Base-by-base conservation (phyloP, 805 yeast species). In the Lachancea waltii region DNA sequence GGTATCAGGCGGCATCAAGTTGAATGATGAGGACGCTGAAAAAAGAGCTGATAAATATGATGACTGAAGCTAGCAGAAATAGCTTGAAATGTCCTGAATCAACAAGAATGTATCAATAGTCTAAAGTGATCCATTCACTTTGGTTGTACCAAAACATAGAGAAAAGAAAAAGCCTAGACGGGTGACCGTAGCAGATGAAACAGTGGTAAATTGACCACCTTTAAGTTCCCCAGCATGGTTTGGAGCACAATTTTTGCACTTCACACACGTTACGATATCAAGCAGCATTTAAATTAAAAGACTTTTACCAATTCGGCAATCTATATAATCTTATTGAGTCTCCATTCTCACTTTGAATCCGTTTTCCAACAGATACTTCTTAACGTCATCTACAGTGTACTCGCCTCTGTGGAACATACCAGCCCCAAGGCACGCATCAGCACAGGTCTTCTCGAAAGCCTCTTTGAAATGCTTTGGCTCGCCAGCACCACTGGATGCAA, bases 401-500 rank as follows among this genome's bases (percentile, higher is more conserved):
- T 90, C 97, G 16, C 85, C 89, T 58, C 98, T 73, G 67, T 92
- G 99, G 70, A 92, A 92, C 81, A 92, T 82, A 30, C 99, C 99
- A 3, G 99, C 99, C 26, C 98, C 99, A 28, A 92, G 70, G 13
- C 98, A 97, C 30, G 99, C 99, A 64, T 92, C 98, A 1, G 92
- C 81, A 5, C 73, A 69, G 11, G 97, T 87, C 31, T 80, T 69
- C 32, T 68, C 70, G 55, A 92, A 92, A 2, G 85, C 99, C 47
- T 92, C 86, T 46, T 76, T 77, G 58, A 92, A 92, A 64, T 92
- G 97, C 35, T 69, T 73, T 1, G 99, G 98, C 16, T 67, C 75
- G 36, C 99, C 99, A 5, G 99, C 99, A 39, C 99, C 99, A 45
- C 94, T 81, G 5, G 97, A 87, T 0, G 98, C 97, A 60, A 92